These are phyloP conservation scores for Myotisia sp. DNA, from an alignment of 2,329 filamentous ascomycete genomes.

Conservation along the genomic window DNA sequence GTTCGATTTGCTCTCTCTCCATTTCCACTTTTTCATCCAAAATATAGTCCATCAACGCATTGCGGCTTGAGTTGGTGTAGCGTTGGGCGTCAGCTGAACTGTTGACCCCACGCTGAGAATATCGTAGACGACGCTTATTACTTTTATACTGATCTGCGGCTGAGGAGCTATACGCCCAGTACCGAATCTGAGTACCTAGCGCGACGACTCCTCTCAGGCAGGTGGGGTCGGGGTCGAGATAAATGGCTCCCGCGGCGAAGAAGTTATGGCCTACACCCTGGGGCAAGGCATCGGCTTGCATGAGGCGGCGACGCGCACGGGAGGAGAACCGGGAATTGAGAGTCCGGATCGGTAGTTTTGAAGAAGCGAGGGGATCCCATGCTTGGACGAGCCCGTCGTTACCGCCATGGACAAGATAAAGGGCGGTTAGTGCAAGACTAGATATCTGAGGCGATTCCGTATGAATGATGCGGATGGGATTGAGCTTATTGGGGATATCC, in stretches of 20 bases:
- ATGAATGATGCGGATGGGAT: slow-evolving; percentile 65
- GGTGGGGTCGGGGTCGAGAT: slow-evolving; percentile 75
- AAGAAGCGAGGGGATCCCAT: slow-evolving; percentile 89
- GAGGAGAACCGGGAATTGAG: slow-evolving; percentile 74
- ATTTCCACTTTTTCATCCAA: slow-evolving; percentile 73
- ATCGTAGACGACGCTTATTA: slow-evolving; percentile 64
- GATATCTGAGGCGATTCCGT: slow-evolving; percentile 84
- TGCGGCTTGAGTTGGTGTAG: slow-evolving; percentile 49
- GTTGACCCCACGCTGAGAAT: slow-evolving; percentile 52
- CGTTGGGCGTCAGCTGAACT: slow-evolving; percentile 38
- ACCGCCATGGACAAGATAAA: slow-evolving; percentile 85
- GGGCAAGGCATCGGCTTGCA: slow-evolving; percentile 52
- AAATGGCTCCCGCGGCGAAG: slow-evolving; percentile 69
- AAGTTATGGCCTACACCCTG: slow-evolving; percentile 59
- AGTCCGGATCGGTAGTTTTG: slow-evolving; percentile 61
- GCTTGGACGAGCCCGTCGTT: slow-evolving; percentile 90
- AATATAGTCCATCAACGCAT: slow-evolving; percentile 66
- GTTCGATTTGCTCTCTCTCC: slow-evolving; percentile 54
- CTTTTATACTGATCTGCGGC: slow-evolving; percentile 57
- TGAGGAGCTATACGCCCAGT: slow-evolving; percentile 86
- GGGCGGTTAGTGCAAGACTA: slow-evolving; percentile 63
- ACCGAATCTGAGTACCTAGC: slow-evolving; percentile 73
- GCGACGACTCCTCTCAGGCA: slow-evolving; percentile 74
- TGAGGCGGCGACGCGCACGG: slow-evolving; percentile 61
- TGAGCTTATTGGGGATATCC: slow-evolving; percentile 44